phyloP scores from a whole-genome alignment of 2,329 filamentous ascomycete genomes.

The Colletotrichum tamarilloi region DNA sequence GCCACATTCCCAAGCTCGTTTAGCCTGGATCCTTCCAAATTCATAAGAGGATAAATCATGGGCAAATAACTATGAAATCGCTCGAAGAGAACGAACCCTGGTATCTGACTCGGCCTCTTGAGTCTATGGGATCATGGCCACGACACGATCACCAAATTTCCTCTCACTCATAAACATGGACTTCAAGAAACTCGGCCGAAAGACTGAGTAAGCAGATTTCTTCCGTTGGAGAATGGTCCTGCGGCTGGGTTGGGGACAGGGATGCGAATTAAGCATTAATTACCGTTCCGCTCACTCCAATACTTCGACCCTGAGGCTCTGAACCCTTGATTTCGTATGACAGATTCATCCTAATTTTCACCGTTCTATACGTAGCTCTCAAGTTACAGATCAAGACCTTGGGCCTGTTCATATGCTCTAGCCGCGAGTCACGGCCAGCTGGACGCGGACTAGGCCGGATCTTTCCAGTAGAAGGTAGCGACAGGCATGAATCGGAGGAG shows the following conservation, averaged over 20 bases:
- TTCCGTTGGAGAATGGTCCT: background rate
- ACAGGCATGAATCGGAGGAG: constrained; percentile 5
- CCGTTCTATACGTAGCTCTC: background rate
- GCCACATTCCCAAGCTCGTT: background rate
- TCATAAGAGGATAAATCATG: background rate
- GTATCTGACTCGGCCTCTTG: background rate
- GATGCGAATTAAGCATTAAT: background rate
- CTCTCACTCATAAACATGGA: too few species aligned
- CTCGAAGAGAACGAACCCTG: background rate
- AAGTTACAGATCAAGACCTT: background rate
- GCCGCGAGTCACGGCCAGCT: constrained; percentile 19
- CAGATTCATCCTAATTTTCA: background rate
- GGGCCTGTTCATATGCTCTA: background rate
- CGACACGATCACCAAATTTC: too few species aligned
- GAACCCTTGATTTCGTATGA: background rate
- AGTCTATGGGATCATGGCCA: too few species aligned
- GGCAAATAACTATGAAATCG: background rate
- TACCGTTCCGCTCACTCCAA: background rate
- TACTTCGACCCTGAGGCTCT: background rate
- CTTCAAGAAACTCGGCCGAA: background rate
- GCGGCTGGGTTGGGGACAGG: background rate
- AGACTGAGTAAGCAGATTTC: background rate
- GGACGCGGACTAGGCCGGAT: background rate
- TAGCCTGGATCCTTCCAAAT: background rate
- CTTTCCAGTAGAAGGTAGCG: background rate